Conservation (phyloP, 2,329 filamentous ascomycete genomes). For the Biscogniauxia marginata region DNA sequence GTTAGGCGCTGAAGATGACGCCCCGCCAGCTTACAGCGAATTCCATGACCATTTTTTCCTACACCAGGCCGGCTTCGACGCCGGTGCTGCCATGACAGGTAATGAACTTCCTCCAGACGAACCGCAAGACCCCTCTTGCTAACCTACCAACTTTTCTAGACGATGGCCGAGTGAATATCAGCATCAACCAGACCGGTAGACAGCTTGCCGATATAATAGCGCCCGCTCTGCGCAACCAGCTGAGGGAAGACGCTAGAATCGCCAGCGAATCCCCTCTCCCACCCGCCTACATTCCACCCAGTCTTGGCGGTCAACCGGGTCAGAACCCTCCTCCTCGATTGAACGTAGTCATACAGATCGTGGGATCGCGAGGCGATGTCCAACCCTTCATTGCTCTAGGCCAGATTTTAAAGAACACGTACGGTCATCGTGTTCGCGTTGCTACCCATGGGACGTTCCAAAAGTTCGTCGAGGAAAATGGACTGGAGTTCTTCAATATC, state of each 20-base stretch:
- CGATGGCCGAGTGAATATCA: slow-evolving; percentile 77
- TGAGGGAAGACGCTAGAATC: slow-evolving; percentile 45
- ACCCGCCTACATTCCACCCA: slow-evolving; percentile 71
- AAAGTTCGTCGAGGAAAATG: slow-evolving; percentile 50
- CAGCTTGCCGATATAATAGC: slow-evolving; percentile 66
- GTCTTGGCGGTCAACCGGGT: slow-evolving; percentile 62
- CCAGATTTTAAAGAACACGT: slow-evolving; percentile 43
- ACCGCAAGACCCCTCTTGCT: not conserved
- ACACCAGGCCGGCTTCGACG: slow-evolving; percentile 61
- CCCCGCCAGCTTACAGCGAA: slow-evolving; percentile 60
- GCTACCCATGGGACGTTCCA: slow-evolving; percentile 56
- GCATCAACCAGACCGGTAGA: slow-evolving; percentile 69
- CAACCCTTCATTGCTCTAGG: slow-evolving; percentile 61
- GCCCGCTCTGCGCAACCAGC: slow-evolving; percentile 59
- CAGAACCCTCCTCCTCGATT: slow-evolving; percentile 36
- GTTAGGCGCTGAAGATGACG: slow-evolving; percentile 40
- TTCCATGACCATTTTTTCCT: slow-evolving; percentile 56
- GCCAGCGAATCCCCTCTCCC: slow-evolving; percentile 47
- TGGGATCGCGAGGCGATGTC: slow-evolving; percentile 52
- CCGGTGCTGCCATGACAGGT: slow-evolving; percentile 59
- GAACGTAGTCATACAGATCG: slow-evolving; percentile 56
- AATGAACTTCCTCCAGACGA: slow-evolving; percentile 9
- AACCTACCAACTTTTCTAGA: slow-evolving; percentile 40
- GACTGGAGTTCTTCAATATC: slow-evolving; percentile 56
- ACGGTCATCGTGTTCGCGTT: slow-evolving; percentile 55